Base-by-base conservation (phyloP, 1,284 basidiomycete genomes). In the Schizophyllum amplum region DNA sequence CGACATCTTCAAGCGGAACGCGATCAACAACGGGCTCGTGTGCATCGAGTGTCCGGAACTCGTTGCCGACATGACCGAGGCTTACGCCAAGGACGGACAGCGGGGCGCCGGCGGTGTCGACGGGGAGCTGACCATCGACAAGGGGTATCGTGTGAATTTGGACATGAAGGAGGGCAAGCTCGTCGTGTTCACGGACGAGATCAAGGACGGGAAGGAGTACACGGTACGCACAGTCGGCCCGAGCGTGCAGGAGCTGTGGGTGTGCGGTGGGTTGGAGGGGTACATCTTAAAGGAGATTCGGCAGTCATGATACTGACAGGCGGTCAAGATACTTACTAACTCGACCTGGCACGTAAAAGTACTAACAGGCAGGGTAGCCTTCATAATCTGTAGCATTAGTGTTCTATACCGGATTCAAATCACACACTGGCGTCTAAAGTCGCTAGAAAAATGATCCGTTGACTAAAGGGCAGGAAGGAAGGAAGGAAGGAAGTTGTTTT, bases 1-100 rank as follows among this genome's bases (percentile, higher is more conserved):
- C 17, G 97, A 99, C 71, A 98, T 99, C 65, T 99, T 98, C 81
- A 98, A 99, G 77, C 87, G 96, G 27, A 99, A 99, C 71, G 89
- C 94, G 15, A 99, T 99, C 77, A 99, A 99, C 76, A 99, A 99
- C 70, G 96, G 94, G 4, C 80, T 99, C 7, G 92, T 99, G 59
- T 98, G 96, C 67, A 71, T 98, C 54, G 96, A 98, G 72, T 92
- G 84, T 57, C 94, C 94, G 0, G 88, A 90, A 64, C 82, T 99
- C 52, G 88, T 99, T 22, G 76, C 80, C 24, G 93, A 97, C 64
- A 77, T 99, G 58, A 97, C 96, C 1, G 69, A 72, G 23, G 70
- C 76, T 55, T 93, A 88, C 68, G 88, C 84, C 0, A 84, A 82
- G 67, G 85, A 85, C 56, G 90, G 86, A 0, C 75, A 76, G 67